Evolutionary conservation across 768 basidiomycete genomes (phyloP).

Genomic region (Calocera viscosa): DNA sequence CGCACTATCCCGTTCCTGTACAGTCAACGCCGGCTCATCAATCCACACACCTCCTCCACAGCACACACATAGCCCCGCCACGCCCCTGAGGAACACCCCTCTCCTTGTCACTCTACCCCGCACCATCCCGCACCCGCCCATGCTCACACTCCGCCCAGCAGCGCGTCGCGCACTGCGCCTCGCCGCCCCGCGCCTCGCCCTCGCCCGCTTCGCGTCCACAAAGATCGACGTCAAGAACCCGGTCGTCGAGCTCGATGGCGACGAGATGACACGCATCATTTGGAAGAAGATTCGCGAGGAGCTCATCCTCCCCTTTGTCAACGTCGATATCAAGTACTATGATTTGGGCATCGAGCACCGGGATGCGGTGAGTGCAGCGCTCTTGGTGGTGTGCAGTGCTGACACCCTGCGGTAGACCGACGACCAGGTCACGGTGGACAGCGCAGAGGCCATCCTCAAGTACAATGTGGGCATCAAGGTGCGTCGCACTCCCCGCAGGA

Average conservation of each 20-base stretch:
- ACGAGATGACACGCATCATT: slow-evolving; percentile 99
- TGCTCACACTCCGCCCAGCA: background rate
- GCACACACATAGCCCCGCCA: background rate
- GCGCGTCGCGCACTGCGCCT: background rate
- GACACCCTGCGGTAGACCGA: slow-evolving; percentile 48
- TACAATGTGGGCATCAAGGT: slow-evolving; percentile 90
- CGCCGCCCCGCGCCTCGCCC: background rate
- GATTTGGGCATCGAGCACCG: slow-evolving; percentile 92
- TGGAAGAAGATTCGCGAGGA: slow-evolving; percentile 97
- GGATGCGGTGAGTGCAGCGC: slow-evolving; percentile 48
- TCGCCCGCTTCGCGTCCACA: background rate
- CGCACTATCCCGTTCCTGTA: no score
- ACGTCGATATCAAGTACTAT: slow-evolving; percentile 96
- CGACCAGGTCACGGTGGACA: slow-evolving; percentile 84
- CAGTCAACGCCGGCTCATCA: background rate
- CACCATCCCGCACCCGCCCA: background rate
- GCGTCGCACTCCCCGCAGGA: background rate
- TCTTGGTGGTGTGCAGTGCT: background rate
- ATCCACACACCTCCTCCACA: background rate
- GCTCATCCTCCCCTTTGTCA: slow-evolving; percentile 90
- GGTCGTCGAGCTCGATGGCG: slow-evolving; percentile 89
- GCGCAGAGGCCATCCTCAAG: slow-evolving; percentile 86
- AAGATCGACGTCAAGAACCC: slow-evolving; percentile 71
- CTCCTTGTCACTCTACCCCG: background rate
- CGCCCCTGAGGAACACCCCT: no score